Percentiles rank a stretch among this genome's conserved stretches.
Conservation (phyloP, 2,329 filamentous ascomycete genomes). For the Cytospora piceicola region DNA sequence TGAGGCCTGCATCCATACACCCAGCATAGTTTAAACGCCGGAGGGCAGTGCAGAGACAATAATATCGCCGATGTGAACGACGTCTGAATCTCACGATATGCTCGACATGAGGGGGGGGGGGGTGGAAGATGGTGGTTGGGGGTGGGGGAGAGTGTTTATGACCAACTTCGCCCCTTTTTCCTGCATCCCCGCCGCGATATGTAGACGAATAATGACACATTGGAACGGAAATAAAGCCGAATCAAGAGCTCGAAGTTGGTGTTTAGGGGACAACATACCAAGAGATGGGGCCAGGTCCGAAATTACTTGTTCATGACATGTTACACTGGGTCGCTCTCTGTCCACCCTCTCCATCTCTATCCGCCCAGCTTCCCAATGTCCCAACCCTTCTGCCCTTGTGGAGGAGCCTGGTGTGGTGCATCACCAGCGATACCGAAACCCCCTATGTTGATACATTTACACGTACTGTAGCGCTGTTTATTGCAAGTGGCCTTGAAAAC, state of each 20-base stretch:
- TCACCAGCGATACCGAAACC: background rate
- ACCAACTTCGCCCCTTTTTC: background rate
- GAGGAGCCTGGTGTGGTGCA: background rate
- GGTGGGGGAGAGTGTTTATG: background rate
- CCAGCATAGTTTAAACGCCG: background rate
- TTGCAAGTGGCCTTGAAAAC: background rate
- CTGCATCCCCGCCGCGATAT: background rate
- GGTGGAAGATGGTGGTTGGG: background rate
- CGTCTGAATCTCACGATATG: background rate
- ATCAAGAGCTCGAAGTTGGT: background rate
- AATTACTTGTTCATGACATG: background rate
- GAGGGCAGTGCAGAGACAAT: background rate
- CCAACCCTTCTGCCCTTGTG: background rate
- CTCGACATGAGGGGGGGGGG: too few species aligned
- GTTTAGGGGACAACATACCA: background rate
- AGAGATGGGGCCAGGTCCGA: background rate
- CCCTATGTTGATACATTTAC: background rate
- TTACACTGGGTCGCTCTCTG: background rate
- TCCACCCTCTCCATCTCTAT: background rate
- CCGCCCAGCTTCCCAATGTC: too few species aligned
- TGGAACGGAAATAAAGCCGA: background rate
- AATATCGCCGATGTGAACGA: background rate
- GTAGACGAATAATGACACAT: background rate
- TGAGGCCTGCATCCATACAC: background rate
- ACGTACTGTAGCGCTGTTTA: background rate